A percentile compares a stretch with the other conserved stretches of the same genome.
phyloP scores from a whole-genome alignment of 768 basidiomycete genomes.

The Mycena albidolilacea region DNA sequence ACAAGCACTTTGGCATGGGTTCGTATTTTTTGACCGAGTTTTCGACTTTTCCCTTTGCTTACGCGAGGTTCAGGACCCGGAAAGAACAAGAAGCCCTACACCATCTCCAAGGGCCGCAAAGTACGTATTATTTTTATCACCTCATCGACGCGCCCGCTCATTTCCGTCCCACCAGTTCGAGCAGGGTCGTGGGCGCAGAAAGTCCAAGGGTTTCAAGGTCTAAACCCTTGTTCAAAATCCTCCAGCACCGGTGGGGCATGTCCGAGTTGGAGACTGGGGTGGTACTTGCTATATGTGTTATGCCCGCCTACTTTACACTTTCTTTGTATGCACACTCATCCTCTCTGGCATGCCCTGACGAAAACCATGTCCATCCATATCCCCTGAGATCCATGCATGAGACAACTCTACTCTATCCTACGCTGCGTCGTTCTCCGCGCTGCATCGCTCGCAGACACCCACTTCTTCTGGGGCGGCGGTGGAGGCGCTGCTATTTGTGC shows the following conservation, averaged over 20 bases:
- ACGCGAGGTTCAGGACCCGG: slow-evolving; percentile 72
- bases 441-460: slow-evolving; percentile 39
- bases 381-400: slow-evolving; percentile 6
- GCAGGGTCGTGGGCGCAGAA: slow-evolving; percentile 98
- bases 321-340: slow-evolving; percentile 35
- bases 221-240: slow-evolving; percentile 58
- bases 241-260: slow-evolving; percentile 44
- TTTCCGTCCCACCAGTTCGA: slow-evolving; percentile 77
- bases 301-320: slow-evolving; percentile 43
- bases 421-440: slow-evolving; percentile 22
- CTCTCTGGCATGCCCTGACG: slow-evolving; percentile 35
- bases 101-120: slow-evolving; percentile 96
- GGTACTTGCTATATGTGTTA: slow-evolving; percentile 54
- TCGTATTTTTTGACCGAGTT: slow-evolving; percentile 35
- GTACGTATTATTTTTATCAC: slow-evolving; percentile 50
- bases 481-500: slow-evolving; percentile 16
- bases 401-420: slow-evolving; percentile 18
- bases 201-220: slow-evolving; percentile 97
- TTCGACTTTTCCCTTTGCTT: background rate
- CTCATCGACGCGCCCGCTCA: background rate
- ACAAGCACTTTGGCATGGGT: slow-evolving; percentile 99
- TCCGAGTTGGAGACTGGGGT: slow-evolving; percentile 47
- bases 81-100: slow-evolving; percentile 99
- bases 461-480: slow-evolving; percentile 22
- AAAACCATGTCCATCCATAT: slow-evolving; percentile 1